Evolutionary conservation across 1,139 yeast genomes (phyloP).

Genomic region (Saccharomyces hybrid): DNA sequence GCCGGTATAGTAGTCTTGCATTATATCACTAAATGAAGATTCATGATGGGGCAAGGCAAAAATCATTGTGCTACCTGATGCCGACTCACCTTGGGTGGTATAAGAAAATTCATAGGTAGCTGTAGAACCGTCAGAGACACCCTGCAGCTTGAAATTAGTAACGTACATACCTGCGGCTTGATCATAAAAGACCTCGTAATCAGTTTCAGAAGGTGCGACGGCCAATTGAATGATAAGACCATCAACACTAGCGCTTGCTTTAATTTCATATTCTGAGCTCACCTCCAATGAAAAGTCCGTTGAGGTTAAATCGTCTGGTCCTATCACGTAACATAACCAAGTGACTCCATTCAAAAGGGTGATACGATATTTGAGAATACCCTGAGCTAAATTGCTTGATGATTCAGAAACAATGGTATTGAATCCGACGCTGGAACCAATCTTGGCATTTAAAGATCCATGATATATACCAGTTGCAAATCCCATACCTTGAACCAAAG

Average conservation of each 20-base stretch:
- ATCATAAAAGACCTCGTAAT: slow-evolving; percentile 41
- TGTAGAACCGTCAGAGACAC: slow-evolving; percentile 19
- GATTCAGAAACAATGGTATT: slow-evolving; percentile 36
- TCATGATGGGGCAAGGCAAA: slow-evolving; percentile 64
- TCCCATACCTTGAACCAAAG: slow-evolving; percentile 64
- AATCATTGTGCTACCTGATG: slow-evolving; percentile 37
- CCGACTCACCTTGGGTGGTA: slow-evolving; percentile 33
- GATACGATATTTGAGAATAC: slow-evolving; percentile 35
- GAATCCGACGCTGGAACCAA: slow-evolving; percentile 58
- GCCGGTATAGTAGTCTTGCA: slow-evolving; percentile 28
- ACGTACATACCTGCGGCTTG: slow-evolving; percentile 46
- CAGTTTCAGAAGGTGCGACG: slow-evolving; percentile 38
- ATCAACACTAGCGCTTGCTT: slow-evolving; percentile 33
- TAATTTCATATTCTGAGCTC: slow-evolving; percentile 47
- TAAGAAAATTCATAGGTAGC: slow-evolving; percentile 37
- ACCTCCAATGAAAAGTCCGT: slow-evolving; percentile 35
- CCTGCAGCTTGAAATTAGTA: slow-evolving; percentile 28
- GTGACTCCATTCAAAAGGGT: slow-evolving; percentile 34
- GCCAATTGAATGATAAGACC: slow-evolving; percentile 34
- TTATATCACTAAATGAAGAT: slow-evolving; percentile 35
- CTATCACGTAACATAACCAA: slow-evolving; percentile 43
- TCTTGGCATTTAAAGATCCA: slow-evolving; percentile 43
- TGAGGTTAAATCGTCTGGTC: slow-evolving; percentile 29
- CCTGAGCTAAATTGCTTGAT: slow-evolving; percentile 25
- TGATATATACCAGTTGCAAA: slow-evolving; percentile 56